Evolutionary conservation across 2,329 filamentous ascomycete species (phyloP).

Genomic region (Calonectria pteridis): DNA sequence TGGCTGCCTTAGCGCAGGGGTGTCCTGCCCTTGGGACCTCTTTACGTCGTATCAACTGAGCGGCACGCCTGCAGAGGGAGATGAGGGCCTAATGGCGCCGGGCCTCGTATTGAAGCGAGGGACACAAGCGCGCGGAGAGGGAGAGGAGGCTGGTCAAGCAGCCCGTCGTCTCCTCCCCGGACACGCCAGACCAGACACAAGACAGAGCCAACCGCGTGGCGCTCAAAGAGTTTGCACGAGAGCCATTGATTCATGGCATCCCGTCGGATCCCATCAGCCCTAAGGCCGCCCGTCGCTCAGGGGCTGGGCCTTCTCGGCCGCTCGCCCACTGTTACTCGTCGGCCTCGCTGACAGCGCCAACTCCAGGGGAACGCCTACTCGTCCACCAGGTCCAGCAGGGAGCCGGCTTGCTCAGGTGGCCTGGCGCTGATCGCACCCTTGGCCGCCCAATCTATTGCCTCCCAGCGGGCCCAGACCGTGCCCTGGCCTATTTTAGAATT

Average conservation of each 20-base stretch:
- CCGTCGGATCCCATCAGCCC: neutral
- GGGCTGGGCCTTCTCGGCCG: neutral
- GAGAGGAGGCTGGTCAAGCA: no score
- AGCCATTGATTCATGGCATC: conserved; percentile 2
- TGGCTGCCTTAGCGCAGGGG: conserved; percentile 8
- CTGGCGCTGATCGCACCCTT: conserved; percentile 5
- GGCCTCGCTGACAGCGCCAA: neutral
- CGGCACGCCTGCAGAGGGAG: conserved; percentile 5
- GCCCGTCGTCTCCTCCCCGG: no score
- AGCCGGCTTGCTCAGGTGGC: neutral
- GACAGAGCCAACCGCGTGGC: neutral
- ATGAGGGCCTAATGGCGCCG: neutral
- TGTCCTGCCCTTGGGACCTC: neutral
- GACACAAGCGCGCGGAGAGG: neutral
- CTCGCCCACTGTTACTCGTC: neutral
- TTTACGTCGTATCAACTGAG: conserved; percentile 1
- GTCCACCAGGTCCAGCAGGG: neutral
- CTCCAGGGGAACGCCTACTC: conserved; percentile 7
- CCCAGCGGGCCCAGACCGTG: conserved; percentile 2
- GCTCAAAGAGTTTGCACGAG: neutral
- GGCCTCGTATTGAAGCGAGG: neutral
- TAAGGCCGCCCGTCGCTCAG: neutral
- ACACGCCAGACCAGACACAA: neutral
- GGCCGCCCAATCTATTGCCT: neutral
- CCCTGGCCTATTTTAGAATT: conserved; percentile 16